Conservation (phyloP, 2,329 filamentous ascomycete genomes). For the Claviceps pusilla region DNA sequence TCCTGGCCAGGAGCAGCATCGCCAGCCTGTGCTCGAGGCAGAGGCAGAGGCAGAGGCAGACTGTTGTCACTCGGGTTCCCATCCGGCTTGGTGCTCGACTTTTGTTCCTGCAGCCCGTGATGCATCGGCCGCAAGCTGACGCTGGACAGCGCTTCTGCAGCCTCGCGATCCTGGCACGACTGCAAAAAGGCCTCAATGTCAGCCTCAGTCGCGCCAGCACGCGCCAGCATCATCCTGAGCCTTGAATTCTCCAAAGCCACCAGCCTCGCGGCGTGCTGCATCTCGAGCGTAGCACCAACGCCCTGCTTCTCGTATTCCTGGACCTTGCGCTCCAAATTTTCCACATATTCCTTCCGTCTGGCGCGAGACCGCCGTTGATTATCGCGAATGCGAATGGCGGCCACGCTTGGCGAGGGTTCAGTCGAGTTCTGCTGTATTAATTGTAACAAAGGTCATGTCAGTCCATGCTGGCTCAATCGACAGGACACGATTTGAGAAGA, state of each 20-base stretch:
- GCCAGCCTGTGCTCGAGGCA: not conserved
- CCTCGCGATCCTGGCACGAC: slow-evolving; percentile 19
- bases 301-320: slow-evolving; percentile 32
- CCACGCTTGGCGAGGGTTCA: slow-evolving; percentile 15
- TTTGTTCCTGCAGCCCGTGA: slow-evolving; percentile 1
- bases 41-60: not conserved
- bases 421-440: slow-evolving; percentile 4
- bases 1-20: not conserved
- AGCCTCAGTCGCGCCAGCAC: slow-evolving; percentile 22
- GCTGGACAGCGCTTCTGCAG: slow-evolving; percentile 12
- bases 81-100: not conserved
- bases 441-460: not conserved
- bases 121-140: slow-evolving; percentile 5
- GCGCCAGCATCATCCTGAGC: slow-evolving; percentile 27
- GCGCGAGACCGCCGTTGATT: slow-evolving; percentile 40
- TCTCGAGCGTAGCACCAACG: slow-evolving; percentile 33
- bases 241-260: slow-evolving; percentile 34
- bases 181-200: slow-evolving; percentile 27
- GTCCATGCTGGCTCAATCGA: not conserved
- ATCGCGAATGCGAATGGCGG: slow-evolving; percentile 28
- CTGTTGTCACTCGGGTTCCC: not conserved
- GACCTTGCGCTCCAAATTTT: slow-evolving; percentile 30
- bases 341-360: slow-evolving; percentile 34
- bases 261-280: slow-evolving; percentile 36
- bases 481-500: not conserved